A percentile compares a stretch with the other conserved stretches of the same genome.
Conservation (phyloP, 2,329 filamentous ascomycete species). For the Penicillium decumbens region DNA sequence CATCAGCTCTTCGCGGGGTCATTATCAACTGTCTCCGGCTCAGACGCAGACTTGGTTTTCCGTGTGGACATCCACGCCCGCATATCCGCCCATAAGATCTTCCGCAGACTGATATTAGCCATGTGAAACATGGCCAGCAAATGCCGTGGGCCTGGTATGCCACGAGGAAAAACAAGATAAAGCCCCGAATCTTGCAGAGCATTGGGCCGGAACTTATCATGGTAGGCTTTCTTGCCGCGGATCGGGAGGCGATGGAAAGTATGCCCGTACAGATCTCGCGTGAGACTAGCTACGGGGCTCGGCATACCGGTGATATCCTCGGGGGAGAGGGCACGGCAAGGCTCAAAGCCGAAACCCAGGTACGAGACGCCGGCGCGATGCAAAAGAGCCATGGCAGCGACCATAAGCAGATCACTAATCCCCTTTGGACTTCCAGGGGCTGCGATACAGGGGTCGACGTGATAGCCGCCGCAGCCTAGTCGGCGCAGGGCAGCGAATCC, state of each 20-base stretch:
- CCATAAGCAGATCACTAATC: conserved; percentile 38
- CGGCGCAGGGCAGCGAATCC: conserved; percentile 40
- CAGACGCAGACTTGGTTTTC: neutral
- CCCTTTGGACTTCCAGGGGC: conserved; percentile 34
- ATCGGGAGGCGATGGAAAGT: conserved; percentile 34
- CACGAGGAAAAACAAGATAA: conserved; percentile 36
- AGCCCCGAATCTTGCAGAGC: conserved; percentile 28
- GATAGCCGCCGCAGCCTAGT: conserved; percentile 39
- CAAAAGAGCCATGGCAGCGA: conserved; percentile 38
- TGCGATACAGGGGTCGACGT: conserved; percentile 42
- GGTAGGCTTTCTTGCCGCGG: conserved; percentile 38
- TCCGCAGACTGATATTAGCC: conserved; percentile 38
- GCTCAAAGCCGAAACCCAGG: conserved; percentile 40
- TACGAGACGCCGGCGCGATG: conserved; percentile 32
- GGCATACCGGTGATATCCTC: conserved; percentile 34
- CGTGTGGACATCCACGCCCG: conserved; percentile 1
- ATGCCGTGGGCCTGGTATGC: conserved; percentile 29
- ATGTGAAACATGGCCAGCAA: conserved; percentile 37
- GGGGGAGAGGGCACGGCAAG: conserved; percentile 24
- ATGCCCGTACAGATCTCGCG: conserved; percentile 29
- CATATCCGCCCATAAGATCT: conserved; percentile 18
- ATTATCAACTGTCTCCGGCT: neutral
- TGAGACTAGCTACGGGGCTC: conserved; percentile 24
- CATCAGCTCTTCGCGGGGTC: neutral
- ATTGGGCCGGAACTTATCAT: conserved; percentile 40